These are phyloP conservation scores for Annulohypoxylon truncatum DNA, from an alignment of 2,329 filamentous ascomycete species.

Conservation along the genomic window DNA sequence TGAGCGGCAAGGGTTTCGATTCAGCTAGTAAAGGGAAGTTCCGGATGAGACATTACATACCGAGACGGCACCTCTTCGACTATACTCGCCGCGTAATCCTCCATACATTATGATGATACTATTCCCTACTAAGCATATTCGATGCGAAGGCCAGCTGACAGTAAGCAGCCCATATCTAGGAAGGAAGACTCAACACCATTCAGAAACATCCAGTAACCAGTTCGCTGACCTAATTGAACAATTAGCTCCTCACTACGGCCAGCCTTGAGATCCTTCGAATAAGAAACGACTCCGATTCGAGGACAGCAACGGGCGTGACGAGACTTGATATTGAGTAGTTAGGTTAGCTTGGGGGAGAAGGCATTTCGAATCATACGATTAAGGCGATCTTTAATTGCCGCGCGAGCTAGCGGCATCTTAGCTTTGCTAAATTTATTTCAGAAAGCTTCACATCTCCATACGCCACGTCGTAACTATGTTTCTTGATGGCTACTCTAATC, in stretches of 20 bases:
- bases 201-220: neutral
- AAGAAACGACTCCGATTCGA: neutral
- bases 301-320: neutral
- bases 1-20: neutral
- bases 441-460: neutral
- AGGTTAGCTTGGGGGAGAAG: neutral
- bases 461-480: neutral
- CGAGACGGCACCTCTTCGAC: neutral
- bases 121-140: slow-evolving; percentile 1
- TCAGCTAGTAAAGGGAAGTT: slow-evolving; percentile 5
- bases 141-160: slow-evolving; percentile 10
- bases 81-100: slow-evolving; percentile 1
- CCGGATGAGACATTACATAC: neutral
- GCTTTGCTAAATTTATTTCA: neutral
- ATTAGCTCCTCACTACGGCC: slow-evolving; percentile 5
- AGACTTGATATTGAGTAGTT: neutral
- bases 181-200: neutral
- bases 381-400: neutral
- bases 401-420: neutral
- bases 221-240: neutral
- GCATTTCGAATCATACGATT: neutral
- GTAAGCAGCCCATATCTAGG: slow-evolving; percentile 20
- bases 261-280: neutral
- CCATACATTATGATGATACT: slow-evolving; percentile 2
- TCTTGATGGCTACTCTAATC: neutral